A percentile compares a stretch with the other conserved stretches of the same genome.
Conservation (phyloP, 2,329 filamentous ascomycete genomes). For the Fusarium phyllophilum region DNA sequence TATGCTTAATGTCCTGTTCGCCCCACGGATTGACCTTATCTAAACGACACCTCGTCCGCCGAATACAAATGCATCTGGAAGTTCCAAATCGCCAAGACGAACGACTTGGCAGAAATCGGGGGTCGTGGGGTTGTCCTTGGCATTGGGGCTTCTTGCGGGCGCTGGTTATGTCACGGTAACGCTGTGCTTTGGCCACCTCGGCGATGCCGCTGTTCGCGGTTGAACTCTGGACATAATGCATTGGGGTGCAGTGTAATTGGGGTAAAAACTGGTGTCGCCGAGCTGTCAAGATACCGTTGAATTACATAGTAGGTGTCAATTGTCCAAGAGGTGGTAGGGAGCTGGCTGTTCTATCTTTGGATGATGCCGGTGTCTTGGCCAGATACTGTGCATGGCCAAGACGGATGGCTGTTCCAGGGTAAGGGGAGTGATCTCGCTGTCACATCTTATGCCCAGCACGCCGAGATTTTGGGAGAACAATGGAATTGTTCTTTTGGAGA, state of each 20-base stretch:
- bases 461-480: not conserved
- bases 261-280: no score
- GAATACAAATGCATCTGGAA: not conserved
- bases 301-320: not conserved
- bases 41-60: not conserved
- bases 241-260: no score
- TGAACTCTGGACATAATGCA: not conserved
- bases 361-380: constrained; percentile 6
- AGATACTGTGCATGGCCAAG: not conserved
- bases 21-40: constrained; percentile 1
- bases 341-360: not conserved
- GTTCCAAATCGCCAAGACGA: not conserved
- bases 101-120: not conserved
- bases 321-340: not conserved
- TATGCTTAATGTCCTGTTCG: not conserved
- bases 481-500: not conserved
- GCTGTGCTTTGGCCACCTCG: not conserved
- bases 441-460: not conserved
- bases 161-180: constrained; percentile 2
- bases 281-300: not conserved
- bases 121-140: not conserved
- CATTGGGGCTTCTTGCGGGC: constrained; percentile 15
- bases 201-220: not conserved
- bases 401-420: not conserved
- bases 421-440: not conserved